Evolutionary conservation across 2,329 filamentous ascomycete genomes (phyloP).

Genomic region (Xylariaceae sp.): DNA sequence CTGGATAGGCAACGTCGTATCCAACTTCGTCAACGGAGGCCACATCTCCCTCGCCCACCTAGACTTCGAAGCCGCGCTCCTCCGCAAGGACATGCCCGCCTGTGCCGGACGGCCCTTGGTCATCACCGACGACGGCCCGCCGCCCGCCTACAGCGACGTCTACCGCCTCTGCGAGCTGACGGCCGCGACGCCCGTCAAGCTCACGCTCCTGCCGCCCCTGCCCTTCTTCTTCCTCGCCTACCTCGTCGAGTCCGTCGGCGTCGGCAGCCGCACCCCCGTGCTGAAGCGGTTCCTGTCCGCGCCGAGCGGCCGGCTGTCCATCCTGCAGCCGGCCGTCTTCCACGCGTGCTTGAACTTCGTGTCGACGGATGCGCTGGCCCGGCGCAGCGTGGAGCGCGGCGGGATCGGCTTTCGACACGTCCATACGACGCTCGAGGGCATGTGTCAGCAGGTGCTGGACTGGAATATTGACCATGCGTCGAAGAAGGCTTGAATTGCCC

Average conservation of each 20-base stretch:
- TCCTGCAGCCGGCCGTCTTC: constrained; percentile 39
- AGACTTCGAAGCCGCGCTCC: constrained; percentile 46
- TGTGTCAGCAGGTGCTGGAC: constrained; percentile 36
- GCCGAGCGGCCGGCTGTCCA: constrained; percentile 32
- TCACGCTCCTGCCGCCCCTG: constrained; percentile 32
- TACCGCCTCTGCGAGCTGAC: constrained; percentile 33
- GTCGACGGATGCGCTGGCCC: constrained; percentile 35
- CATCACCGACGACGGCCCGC: constrained; percentile 46
- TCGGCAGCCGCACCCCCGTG: constrained; percentile 26
- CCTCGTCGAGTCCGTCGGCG: constrained; percentile 34
- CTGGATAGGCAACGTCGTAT: constrained; percentile 41
- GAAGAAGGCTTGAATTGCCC: not conserved
- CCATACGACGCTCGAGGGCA: constrained; percentile 37
- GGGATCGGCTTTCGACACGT: constrained; percentile 38
- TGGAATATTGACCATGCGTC: constrained; percentile 35
- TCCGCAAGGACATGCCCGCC: constrained; percentile 32
- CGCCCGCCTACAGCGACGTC: constrained; percentile 37
- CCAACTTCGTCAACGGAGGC: constrained; percentile 45
- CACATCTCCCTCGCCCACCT: constrained; percentile 52
- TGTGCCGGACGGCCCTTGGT: constrained; percentile 44
- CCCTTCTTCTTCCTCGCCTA: constrained; percentile 36
- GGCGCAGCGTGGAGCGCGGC: constrained; percentile 34
- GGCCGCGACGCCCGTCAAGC: constrained; percentile 30
- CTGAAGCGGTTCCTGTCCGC: constrained; percentile 20
- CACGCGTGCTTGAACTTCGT: constrained; percentile 34